Evolutionary conservation across 75 land plant genomes (phyloP).

Genomic region (Cupressus sempervirens): DNA sequence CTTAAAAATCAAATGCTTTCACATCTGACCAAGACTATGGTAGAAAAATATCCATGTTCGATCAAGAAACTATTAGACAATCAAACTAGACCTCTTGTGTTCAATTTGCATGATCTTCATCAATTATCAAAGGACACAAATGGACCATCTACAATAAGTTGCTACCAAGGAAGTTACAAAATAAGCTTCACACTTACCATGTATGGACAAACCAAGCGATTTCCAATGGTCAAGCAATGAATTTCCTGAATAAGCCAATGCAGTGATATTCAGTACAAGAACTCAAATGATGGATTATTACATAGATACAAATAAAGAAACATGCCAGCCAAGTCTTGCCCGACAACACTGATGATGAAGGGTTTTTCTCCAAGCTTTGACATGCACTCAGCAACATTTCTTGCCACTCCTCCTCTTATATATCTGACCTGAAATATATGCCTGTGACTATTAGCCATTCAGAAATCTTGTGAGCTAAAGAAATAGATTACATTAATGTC

Average conservation of each 20-base stretch:
- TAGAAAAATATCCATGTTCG: neutral
- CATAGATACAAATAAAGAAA: neutral
- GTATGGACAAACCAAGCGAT: constrained; percentile 63
- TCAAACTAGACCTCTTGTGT: neutral
- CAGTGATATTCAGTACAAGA: neutral
- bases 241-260: constrained; percentile 42
- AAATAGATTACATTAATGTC: neutral
- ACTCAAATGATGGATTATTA: neutral
- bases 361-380: constrained; percentile 67
- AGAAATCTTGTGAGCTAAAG: neutral
- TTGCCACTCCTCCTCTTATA: constrained; percentile 82
- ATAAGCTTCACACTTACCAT: constrained; percentile 37
- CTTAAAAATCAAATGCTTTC: neutral
- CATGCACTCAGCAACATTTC: constrained; percentile 91
- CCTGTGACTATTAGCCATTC: neutral
- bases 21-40: neutral
- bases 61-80: neutral
- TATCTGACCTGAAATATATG: constrained; percentile 50
- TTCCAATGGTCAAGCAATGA: constrained; percentile 65
- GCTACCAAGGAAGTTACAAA: neutral
- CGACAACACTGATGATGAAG: constrained; percentile 76
- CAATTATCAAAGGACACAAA: neutral
- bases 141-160: neutral
- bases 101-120: neutral
- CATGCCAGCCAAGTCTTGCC: constrained; percentile 75